These are phyloP conservation scores for Hysterangium stoloniferum DNA, from an alignment of 768 basidiomycete species.

Conservation along the genomic window DNA sequence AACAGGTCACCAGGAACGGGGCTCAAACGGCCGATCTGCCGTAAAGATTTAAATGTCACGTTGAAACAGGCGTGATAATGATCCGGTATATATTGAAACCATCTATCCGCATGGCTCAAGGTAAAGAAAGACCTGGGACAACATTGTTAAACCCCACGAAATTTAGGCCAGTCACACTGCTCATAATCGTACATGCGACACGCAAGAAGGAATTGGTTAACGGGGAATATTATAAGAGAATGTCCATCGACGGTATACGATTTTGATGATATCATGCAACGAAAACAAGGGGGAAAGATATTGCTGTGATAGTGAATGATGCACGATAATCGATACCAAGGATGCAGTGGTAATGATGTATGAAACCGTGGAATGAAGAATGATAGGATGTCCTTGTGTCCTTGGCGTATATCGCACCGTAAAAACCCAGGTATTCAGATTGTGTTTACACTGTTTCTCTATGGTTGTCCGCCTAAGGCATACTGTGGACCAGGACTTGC, in stretches of 20 bases:
- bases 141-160: too few species aligned
- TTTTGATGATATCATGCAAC: background rate
- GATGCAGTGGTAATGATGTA: background rate
- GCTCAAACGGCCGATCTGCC: too few species aligned
- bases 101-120: too few species aligned
- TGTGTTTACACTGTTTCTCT: background rate
- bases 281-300: background rate
- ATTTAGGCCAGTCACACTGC: too few species aligned
- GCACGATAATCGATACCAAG: conserved; percentile 1
- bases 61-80: too few species aligned
- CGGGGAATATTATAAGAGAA: too few species aligned
- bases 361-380: background rate
- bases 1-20: too few species aligned
- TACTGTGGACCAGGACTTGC: conserved; percentile 40
- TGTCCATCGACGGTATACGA: background rate
- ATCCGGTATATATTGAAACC: too few species aligned
- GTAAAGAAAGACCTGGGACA: too few species aligned
- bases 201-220: too few species aligned
- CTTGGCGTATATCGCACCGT: background rate
- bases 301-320: background rate
- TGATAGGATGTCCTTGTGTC: background rate
- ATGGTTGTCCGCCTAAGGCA: conserved; percentile 30
- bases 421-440: background rate
- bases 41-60: too few species aligned
- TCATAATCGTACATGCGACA: too few species aligned